Base-by-base conservation (phyloP, 805 yeast genomes). In the Saccharomycopsis fibuligera region DNA sequence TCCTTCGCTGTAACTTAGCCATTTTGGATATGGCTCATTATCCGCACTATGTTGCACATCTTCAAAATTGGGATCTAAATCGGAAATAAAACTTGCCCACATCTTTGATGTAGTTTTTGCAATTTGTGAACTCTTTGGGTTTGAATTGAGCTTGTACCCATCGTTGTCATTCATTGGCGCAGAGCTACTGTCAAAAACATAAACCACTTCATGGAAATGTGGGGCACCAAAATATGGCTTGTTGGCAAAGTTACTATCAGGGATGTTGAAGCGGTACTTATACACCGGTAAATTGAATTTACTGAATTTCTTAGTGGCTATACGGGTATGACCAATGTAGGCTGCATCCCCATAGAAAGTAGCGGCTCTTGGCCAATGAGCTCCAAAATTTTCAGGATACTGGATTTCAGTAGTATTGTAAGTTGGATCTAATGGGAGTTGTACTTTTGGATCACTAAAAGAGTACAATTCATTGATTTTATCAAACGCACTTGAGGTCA, bases 51-150 rank as follows among this genome's bases (percentile, higher is more conserved):
- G n/a, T n/a, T n/a, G n/a, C n/a, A n/a, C n/a, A n/a, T n/a, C n/a
- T 8, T 27, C 12, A 27, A 27, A 27, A 55, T 68, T 64, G 47
- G 71, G 58, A 56, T 70, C 73, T 36, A 71, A 72, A 56, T 71
- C 65, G 55, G 69, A 22, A 9, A 49, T 42, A 33, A 49, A 49
- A 10, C 37, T 22, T 19, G 17, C 47, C 49, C 49, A 49, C 2
- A 45, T n/a, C 17, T 49, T 49, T 2, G 50, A 45, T 3, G 45
- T 41, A 1, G 40, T 31, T 5, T 27, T 35, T 8, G 53, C 41
- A 10, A 42, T 30, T 27, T 49, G 23, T 3, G 45, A 19, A 25
- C 39, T 21, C 35, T 38, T 42, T 27, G 35, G 16, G 27, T 33
- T 25, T 5, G 47, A 25, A n/a, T 42, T 33, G 41, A 46, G 41